Base-by-base conservation (phyloP, 495 filamentous ascomycete species). In the Jackrogersella minutella region DNA sequence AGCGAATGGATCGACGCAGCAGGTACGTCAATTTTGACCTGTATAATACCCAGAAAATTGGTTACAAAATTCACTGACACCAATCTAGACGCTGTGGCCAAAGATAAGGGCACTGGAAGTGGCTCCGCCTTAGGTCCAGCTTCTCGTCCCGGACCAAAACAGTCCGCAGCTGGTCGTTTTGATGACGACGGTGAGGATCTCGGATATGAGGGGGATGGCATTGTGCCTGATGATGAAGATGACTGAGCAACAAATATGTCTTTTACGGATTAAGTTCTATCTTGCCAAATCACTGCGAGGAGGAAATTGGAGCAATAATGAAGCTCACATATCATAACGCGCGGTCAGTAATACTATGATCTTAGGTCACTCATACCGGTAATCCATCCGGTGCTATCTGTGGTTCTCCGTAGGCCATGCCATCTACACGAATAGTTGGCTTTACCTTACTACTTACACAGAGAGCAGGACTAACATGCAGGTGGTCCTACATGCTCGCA, bases 1-100 rank as follows among this genome's bases (percentile, higher is more conserved):
- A 91, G 92, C 28, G 96, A 97, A 73, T 99, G 95, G 95, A 90
- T 99, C 51, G 95, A 99, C 79, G 95, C 95, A 33, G 97, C 95
- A 74, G 94, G 97, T 81, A 86, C 83, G 36, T 87, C 90, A 40
- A 21, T 6, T 31, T 28, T 26, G 8, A 11, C 8, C 14, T 11
- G 68, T 82, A 87, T 50, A 50, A 11, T 14, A 8, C 26, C 5
- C 11, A 33, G 14, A 7, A 30, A 50, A 54, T 39, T 9, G 5
- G n/a, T n/a, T n/a, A n/a, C n/a, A n/a, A n/a, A n/a, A n/a, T n/a
- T 52, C 9, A 39, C 71, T 72, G 56, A 68, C 74, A 41, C 57
- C 44, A 49, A 8, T 37, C 17, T 41, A 78, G 81, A 81, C 59
- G 77, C 76, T 14, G 80, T 80, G 14, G 80, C 79, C 6, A 77